Base-by-base conservation (phyloP, 1,284 basidiomycete genomes). In the Boletus smithii region DNA sequence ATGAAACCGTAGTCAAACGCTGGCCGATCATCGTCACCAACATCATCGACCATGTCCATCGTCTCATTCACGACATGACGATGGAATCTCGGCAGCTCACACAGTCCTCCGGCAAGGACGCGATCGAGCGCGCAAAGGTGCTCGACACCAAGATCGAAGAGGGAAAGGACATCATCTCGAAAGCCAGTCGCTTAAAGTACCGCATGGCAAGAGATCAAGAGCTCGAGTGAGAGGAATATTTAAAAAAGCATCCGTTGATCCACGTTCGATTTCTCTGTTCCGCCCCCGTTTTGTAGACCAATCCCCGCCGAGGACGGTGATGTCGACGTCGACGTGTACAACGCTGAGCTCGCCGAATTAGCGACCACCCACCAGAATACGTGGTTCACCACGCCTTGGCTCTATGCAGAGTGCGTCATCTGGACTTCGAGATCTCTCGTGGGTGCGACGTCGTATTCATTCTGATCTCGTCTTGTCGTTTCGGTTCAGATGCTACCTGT, bases 381-480 rank as follows among this genome's bases (percentile, higher is more conserved):
- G 0, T 99, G 95, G 95, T 93, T 94, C 64, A 87, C 80, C 2
- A 83, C 90, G 8, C 89, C 93, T 4, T 98, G 95, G 93, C 76
- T 99, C 11, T 97, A 80, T 64, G 91, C 93, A 50, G 95, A 98
- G 82, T 97, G 73, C 60, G 80, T 67, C 26, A 4, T 26, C 36
- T n/a, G n/a, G 10, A 29, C 13, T 8, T 11, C 9, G 1, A n/a
- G 24, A 20, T 33, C 37, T 31, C 30, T 37, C 10, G n/a, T 6
- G 17, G 37, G 22, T 31, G 24, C 35, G 39, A 26, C 11, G 14
- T 14, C 6, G 38, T 46, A 14, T 11, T 16, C 13, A 26, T 24
- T 38, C 18, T 39, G 16, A 49, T 18, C 16, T 43, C 45, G 41
- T 40, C 31, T 46, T 20, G 17, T 8, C 8, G 1, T 48, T 23